Percentiles rank a stretch among this genome's conserved stretches.
These are phyloP conservation scores for Boletus subparvulus DNA, from an alignment of 768 basidiomycete genomes.

Conservation along the genomic window DNA sequence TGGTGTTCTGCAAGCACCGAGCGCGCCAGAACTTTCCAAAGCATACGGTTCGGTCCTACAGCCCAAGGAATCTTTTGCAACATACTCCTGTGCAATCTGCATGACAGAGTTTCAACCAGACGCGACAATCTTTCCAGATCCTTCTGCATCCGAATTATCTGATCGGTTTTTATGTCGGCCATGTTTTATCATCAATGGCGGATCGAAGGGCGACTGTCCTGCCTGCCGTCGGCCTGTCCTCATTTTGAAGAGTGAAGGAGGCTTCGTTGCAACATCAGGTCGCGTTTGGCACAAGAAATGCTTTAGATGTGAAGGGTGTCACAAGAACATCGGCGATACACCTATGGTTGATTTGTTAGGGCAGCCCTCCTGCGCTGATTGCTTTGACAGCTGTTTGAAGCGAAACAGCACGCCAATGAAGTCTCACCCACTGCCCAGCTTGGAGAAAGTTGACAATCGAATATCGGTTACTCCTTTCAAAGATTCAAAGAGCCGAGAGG, in stretches of 20 bases:
- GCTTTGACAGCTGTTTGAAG: constrained; percentile 75
- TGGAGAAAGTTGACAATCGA: constrained; percentile 30
- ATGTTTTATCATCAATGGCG: constrained; percentile 72
- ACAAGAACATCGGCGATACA: constrained; percentile 65
- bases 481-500: constrained; percentile 46
- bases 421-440: constrained; percentile 39
- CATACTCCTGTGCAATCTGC: constrained; percentile 70
- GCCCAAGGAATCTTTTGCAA: constrained; percentile 67
- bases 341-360: constrained; percentile 87
- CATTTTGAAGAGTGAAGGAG: constrained; percentile 73
- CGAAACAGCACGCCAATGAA: constrained; percentile 42
- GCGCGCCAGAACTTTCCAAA: constrained; percentile 67
- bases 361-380: constrained; percentile 73
- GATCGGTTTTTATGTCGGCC: constrained; percentile 70
- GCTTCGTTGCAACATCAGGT: constrained; percentile 68
- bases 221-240: constrained; percentile 70
- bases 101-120: constrained; percentile 69
- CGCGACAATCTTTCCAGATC: constrained; percentile 84
- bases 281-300: constrained; percentile 82
- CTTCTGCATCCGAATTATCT: constrained; percentile 26
- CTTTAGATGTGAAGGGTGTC: constrained; percentile 73
- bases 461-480: constrained; percentile 49
- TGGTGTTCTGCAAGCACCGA: constrained; percentile 60
- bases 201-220: constrained; percentile 73
- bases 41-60: constrained; percentile 85